phyloP scores from a whole-genome alignment of 768 basidiomycete species.

The Hypholoma sublateritium region DNA sequence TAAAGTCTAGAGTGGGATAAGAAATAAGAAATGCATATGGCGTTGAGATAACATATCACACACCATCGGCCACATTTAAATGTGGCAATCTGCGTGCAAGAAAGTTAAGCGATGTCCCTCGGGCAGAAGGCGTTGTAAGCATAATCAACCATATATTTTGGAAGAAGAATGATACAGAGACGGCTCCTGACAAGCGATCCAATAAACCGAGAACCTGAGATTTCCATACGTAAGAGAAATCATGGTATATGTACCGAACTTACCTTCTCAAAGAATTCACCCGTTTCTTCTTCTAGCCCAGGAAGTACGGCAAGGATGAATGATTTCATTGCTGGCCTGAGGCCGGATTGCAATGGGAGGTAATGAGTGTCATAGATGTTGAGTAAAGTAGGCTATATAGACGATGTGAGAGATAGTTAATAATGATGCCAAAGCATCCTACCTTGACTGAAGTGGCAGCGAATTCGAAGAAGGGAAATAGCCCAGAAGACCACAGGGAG shows the following conservation, averaged over 20 bases:
- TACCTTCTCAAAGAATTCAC: conserved; percentile 95
- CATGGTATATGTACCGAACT: not conserved
- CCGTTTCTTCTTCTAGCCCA: conserved; percentile 95
- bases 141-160: conserved; percentile 95
- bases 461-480: conserved; percentile 99
- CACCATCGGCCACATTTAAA: conserved; percentile 71
- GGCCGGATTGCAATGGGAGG: conserved; percentile 74
- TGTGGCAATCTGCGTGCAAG: conserved; percentile 78
- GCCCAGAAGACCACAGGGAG: conserved; percentile 89
- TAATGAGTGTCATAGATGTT: conserved; percentile 94
- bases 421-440: not conserved
- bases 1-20: conserved; percentile 48
- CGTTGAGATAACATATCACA: not conserved
- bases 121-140: conserved; percentile 82
- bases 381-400: conserved; percentile 72
- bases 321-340: conserved; percentile 92
- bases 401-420: not conserved
- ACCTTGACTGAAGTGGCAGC: conserved; percentile 99
- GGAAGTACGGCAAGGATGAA: conserved; percentile 92
- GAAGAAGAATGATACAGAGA: conserved; percentile 88
- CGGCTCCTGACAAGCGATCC: conserved; percentile 79
- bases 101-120: conserved; percentile 87
- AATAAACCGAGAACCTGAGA: conserved; percentile 74
- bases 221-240: conserved; percentile 1
- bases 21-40: not conserved